phyloP scores from a whole-genome alignment of 2,329 filamentous ascomycete species.

The Epichloe glyceriae region DNA sequence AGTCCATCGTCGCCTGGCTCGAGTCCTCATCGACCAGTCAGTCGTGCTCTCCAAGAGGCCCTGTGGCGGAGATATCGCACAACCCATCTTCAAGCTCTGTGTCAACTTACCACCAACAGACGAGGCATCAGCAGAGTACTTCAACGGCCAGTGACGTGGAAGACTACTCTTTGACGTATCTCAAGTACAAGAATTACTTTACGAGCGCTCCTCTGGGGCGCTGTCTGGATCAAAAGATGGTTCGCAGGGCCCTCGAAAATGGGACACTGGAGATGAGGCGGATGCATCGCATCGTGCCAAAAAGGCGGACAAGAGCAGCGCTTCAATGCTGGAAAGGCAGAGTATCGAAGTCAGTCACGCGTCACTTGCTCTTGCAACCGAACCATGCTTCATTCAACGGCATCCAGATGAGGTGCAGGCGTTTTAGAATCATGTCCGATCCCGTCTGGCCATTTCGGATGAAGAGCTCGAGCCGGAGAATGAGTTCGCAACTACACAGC shows the following conservation, averaged over 20 bases:
- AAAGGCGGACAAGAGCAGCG: background rate
- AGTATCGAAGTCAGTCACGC: background rate
- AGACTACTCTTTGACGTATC: slow-evolving; percentile 19
- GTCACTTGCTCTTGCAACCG: background rate
- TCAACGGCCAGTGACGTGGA: slow-evolving; percentile 11
- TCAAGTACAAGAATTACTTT: slow-evolving; percentile 21
- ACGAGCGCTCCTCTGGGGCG: slow-evolving; percentile 16
- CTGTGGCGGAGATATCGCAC: background rate
- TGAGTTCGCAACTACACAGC: background rate
- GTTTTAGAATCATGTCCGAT: slow-evolving; percentile 20
- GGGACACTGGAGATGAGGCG: background rate
- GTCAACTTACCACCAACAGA: background rate
- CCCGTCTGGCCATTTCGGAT: slow-evolving; percentile 17
- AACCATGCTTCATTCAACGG: slow-evolving; percentile 1
- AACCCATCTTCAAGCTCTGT: slow-evolving; percentile 3
- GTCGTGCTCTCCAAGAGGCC: background rate
- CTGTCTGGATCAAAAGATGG: slow-evolving; percentile 15
- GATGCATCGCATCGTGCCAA: background rate
- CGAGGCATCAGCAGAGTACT: background rate
- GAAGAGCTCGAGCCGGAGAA: slow-evolving; percentile 14
- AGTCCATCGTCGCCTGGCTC: slow-evolving; percentile 20
- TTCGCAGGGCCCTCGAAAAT: too few relatives aligned
- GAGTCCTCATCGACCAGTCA: slow-evolving; percentile 12
- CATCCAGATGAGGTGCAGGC: slow-evolving; percentile 14
- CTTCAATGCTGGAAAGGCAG: background rate